Percentiles rank a stretch among this genome's conserved stretches.
Conservation (phyloP, 495 filamentous ascomycete species). For the Bombardia bombarda region DNA sequence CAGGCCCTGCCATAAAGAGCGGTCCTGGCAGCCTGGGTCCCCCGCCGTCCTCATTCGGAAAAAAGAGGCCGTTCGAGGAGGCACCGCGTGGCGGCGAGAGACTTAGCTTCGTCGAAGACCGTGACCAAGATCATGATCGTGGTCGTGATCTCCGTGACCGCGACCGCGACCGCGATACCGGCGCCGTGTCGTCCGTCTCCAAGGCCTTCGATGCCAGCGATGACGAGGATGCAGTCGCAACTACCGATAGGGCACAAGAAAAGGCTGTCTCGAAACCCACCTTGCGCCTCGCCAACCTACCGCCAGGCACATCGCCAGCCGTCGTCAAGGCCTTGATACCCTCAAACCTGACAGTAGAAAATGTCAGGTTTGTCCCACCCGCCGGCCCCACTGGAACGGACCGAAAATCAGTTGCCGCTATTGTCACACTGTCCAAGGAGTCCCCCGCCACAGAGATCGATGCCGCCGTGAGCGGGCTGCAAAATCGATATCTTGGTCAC, state of each 20-base stretch:
- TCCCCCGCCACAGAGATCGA: slow-evolving; percentile 84
- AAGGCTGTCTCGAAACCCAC: slow-evolving; percentile 80
- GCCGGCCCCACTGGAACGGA: slow-evolving; percentile 45
- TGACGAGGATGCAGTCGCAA: slow-evolving; percentile 28
- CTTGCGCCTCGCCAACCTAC: slow-evolving; percentile 58
- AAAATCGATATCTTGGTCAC: slow-evolving; percentile 80
- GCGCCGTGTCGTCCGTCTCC: slow-evolving; percentile 21
- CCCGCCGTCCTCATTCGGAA: slow-evolving; percentile 40
- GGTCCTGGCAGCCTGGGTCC: slow-evolving; percentile 73
- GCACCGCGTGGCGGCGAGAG: slow-evolving; percentile 21
- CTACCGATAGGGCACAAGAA: slow-evolving; percentile 48
- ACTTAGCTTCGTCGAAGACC: slow-evolving; percentile 30
- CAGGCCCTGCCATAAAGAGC: slow-evolving; percentile 40
- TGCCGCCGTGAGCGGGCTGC: slow-evolving; percentile 62
- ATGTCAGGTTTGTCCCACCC: slow-evolving; percentile 59
- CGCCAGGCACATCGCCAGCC: slow-evolving; percentile 59
- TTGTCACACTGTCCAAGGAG: slow-evolving; percentile 78
- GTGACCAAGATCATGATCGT: no score
- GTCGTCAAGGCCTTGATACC: slow-evolving; percentile 69
- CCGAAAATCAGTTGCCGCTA: slow-evolving; percentile 70
- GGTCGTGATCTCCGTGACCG: no score
- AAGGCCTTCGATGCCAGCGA: slow-evolving; percentile 38
- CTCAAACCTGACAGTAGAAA: slow-evolving; percentile 60
- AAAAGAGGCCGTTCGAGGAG: slow-evolving; percentile 39
- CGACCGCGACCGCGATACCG: no score